These are phyloP conservation scores for Juglanconis sp. DNA, from an alignment of 2,329 filamentous ascomycete genomes.

Conservation along the genomic window DNA sequence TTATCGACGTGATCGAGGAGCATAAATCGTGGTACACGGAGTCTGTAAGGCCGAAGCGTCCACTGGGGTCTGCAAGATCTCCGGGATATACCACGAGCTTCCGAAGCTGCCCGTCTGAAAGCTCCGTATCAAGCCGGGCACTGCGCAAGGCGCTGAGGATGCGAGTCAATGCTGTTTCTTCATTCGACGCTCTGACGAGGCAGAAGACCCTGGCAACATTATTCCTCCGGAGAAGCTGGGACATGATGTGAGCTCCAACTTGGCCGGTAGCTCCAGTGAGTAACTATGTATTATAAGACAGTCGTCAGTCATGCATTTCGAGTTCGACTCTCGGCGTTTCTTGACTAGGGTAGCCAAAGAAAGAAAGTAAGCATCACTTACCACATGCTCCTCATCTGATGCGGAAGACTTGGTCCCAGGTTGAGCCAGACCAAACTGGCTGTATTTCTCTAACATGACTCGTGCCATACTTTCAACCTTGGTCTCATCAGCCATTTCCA, in stretches of 20 bases:
- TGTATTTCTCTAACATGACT: neutral
- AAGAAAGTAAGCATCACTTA: neutral
- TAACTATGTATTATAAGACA: neutral
- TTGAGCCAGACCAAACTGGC: neutral
- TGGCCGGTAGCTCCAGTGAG: constrained; percentile 8
- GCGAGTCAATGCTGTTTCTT: neutral
- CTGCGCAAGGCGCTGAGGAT: neutral
- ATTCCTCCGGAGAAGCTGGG: neutral
- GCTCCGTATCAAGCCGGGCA: neutral
- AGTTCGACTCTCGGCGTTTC: too few species aligned
- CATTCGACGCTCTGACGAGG: neutral
- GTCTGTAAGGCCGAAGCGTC: neutral
- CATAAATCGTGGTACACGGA: neutral
- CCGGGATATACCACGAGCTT: neutral
- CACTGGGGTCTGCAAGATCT: neutral
- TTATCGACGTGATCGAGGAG: neutral
- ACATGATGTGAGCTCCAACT: constrained; percentile 2
- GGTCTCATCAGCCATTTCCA: neutral
- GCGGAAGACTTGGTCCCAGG: neutral
- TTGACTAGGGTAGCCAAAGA: too few species aligned
- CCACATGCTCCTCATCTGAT: neutral
- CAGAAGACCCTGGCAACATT: neutral
- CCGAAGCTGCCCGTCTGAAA: neutral
- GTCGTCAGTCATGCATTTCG: neutral
- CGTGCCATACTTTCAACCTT: neutral